Evolutionary conservation across 768 basidiomycete genomes (phyloP).

Genomic region (Leccinum boreale): DNA sequence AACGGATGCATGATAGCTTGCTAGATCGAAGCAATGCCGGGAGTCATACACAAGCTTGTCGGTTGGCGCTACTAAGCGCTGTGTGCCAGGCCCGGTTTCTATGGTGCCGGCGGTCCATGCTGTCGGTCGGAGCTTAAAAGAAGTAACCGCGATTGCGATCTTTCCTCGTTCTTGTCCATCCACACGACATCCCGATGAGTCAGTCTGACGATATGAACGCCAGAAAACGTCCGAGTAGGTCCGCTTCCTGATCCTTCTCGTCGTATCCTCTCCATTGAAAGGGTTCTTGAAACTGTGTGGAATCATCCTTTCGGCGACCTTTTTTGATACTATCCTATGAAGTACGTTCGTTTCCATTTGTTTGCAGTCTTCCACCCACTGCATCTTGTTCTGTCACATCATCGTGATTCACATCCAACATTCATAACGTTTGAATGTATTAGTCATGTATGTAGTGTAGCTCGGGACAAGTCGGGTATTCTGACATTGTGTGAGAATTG

Average conservation of each 20-base stretch:
- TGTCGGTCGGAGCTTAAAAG: slow-evolving; percentile 41
- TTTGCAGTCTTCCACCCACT: slow-evolving; percentile 5
- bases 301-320: not conserved
- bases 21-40: slow-evolving; percentile 5
- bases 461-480: slow-evolving; percentile 9
- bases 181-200: no score
- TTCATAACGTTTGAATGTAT: slow-evolving; percentile 23
- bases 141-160: slow-evolving; percentile 26
- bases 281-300: slow-evolving; percentile 32
- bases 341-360: slow-evolving; percentile 19
- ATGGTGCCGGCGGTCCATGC: no score
- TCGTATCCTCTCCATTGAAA: slow-evolving; percentile 30
- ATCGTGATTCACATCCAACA: slow-evolving; percentile 19
- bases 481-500: slow-evolving; percentile 2
- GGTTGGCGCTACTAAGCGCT: not conserved
- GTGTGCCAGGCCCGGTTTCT: slow-evolving; percentile 1
- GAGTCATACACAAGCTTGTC: not conserved
- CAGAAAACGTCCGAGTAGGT: not conserved
- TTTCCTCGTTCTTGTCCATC: not conserved
- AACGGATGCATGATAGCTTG: slow-evolving; percentile 60
- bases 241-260: not conserved
- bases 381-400: slow-evolving; percentile 5
- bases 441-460: slow-evolving; percentile 28
- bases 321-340: not conserved
- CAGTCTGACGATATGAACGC: slow-evolving; percentile 19